These are phyloP conservation scores for Ampelomyces quisqualis DNA, from an alignment of 2,329 filamentous ascomycete species.

Conservation along the genomic window DNA sequence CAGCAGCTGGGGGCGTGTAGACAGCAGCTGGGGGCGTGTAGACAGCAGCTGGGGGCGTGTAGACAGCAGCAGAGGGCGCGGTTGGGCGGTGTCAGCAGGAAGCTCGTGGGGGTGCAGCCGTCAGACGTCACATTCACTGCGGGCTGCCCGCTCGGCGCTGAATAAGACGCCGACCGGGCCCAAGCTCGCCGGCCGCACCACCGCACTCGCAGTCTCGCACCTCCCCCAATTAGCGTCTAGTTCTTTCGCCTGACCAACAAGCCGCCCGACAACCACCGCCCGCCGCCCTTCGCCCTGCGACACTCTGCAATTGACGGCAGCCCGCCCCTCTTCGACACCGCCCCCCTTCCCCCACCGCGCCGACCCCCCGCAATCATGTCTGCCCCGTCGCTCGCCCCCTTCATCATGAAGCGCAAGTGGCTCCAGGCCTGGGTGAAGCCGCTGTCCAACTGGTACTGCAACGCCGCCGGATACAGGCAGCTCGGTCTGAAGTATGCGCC, in stretches of 20 bases:
- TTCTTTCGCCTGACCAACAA: constrained; percentile 20
- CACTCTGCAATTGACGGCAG: constrained; percentile 31
- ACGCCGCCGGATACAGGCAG: constrained; percentile 89
- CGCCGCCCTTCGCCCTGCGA: constrained; percentile 16
- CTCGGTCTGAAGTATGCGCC: constrained; percentile 77
- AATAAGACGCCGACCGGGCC: neutral
- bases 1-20: no score
- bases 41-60: no score
- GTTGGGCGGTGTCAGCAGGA: constrained; percentile 5
- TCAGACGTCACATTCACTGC: constrained; percentile 17
- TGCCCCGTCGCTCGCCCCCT: constrained; percentile 70
- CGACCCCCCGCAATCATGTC: constrained; percentile 58
- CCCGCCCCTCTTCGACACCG: constrained; percentile 25
- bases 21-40: no score
- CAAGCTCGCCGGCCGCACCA: no score
- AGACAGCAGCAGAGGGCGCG: neutral
- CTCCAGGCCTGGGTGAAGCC: constrained; percentile 77
- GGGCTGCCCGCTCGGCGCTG: neutral
- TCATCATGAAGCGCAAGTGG: constrained; percentile 82
- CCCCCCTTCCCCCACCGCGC: constrained; percentile 17
- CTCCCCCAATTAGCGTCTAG: constrained; percentile 15
- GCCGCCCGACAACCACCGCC: no score
- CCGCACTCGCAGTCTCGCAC: no score
- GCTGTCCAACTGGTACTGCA: constrained; percentile 82
- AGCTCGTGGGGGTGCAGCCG: constrained; percentile 2